phyloP scores from a whole-genome alignment of 2,329 filamentous ascomycete genomes.

The Teratosphaeria pseudoeucalypti region DNA sequence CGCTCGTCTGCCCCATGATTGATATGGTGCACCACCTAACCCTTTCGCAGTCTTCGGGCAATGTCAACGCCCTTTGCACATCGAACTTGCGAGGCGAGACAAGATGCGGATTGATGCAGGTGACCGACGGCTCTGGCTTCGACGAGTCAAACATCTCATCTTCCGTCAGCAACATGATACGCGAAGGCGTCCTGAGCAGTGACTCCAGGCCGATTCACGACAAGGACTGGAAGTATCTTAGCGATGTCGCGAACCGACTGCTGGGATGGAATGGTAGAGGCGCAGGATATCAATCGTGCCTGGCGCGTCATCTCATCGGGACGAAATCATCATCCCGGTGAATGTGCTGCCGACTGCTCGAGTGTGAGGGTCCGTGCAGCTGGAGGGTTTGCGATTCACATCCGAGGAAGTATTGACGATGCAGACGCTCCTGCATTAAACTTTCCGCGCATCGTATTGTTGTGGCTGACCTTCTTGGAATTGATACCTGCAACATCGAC shows the following conservation, averaged over 20 bases:
- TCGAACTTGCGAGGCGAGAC: neutral
- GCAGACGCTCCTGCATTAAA: neutral
- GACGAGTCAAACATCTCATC: conserved; percentile 2
- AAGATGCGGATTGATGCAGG: conserved; percentile 14
- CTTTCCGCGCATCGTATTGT: neutral
- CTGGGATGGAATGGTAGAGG: conserved; percentile 15
- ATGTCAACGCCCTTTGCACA: conserved; percentile 8
- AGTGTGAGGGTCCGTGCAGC: neutral
- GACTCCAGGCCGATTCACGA: conserved; percentile 1
- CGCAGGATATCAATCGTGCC: conserved; percentile 4
- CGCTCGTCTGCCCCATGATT: neutral
- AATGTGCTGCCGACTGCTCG: neutral
- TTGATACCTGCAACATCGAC: neutral
- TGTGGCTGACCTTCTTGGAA: neutral
- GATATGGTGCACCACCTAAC: neutral
- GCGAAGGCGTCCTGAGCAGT: conserved; percentile 11
- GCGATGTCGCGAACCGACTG: conserved; percentile 16
- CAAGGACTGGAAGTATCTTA: conserved; percentile 8
- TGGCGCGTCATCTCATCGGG: neutral
- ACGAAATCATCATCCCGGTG: neutral
- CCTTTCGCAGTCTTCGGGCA: conserved; percentile 7
- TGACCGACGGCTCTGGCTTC: conserved; percentile 7
- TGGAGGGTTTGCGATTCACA: neutral
- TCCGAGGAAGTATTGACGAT: neutral
- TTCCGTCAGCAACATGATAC: conserved; percentile 12